Base-by-base conservation (phyloP, 768 basidiomycete species). In the Leccinum boreale region DNA sequence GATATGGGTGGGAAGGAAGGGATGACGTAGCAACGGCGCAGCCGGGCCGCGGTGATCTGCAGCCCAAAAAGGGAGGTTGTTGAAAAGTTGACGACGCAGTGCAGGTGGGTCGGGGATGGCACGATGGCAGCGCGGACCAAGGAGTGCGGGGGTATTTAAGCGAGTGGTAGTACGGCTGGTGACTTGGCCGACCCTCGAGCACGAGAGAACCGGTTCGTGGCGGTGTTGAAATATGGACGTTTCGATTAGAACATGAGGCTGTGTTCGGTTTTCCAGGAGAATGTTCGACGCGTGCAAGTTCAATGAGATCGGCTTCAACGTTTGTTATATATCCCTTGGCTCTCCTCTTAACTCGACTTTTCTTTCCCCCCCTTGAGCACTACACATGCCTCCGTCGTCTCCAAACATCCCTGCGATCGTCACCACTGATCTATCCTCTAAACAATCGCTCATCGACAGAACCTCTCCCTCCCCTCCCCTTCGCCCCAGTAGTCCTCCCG, bases 401-500 rank as follows among this genome's bases (percentile, higher is more conserved):
- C 45, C 50, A 4, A 64, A 60, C 60, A 74, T 74, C 2, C 72
- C 72, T 39, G 71, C 72, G 21, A 73, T 75, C 55, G 72, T 74
- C 53, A 73, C 72, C 0, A 73, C 68, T 14, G 72, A 73, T 65
- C 63, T 75, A 1, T 73, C 72, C 17, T 75, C 72, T n/a, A 65
- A 57, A 17, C 64, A 57, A 8, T 65, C 70, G 23, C 60, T 73
- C 35, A 55, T 63, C 21, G 35, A 54, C 19, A 23, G 21, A 1
- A 45, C 51, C 21, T 24, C 3, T 45, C 44, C 12, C 47, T 48
- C 0, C 26, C 42, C 7, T 48, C 50, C 8, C 48, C 59, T 52
- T 14, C 50, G 31, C 29, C 28, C 55, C 15, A 5, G 26, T 28
- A 48, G 51, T 28, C 56, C 63, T 0, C 53, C 57, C 4, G 60